Conservation (phyloP, 805 yeast species). For the Teunomyces barrocoloradensis region DNA sequence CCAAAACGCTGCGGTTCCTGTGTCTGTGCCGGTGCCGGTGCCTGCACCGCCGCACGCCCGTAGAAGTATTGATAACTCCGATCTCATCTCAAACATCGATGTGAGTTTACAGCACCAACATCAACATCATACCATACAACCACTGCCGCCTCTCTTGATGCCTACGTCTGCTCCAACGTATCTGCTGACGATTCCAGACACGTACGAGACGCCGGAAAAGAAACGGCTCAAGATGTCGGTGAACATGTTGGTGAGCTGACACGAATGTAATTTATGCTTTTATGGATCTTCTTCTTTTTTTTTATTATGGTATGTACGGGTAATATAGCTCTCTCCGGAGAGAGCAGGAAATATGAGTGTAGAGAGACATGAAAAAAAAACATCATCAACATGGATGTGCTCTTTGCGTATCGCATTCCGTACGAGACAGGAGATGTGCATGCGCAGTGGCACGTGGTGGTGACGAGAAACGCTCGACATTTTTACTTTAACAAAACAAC, state of each 20-base stretch:
- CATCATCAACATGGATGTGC: slow-evolving; percentile 8
- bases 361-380: background rate
- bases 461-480: slow-evolving; percentile 26
- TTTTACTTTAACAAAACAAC: slow-evolving; percentile 27
- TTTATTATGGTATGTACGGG: background rate
- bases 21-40: too few relatives aligned
- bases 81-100: slow-evolving; percentile 2
- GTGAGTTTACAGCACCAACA: background rate
- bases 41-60: slow-evolving; percentile 3
- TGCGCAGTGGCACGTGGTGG: slow-evolving; percentile 27
- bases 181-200: slow-evolving; percentile 5
- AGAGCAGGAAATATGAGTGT: background rate
- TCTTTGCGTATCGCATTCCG: slow-evolving; percentile 19
- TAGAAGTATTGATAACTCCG: slow-evolving; percentile 7
- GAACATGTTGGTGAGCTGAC: slow-evolving; percentile 39
- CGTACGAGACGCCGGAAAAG: slow-evolving; percentile 27
- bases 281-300: background rate
- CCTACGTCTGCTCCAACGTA: background rate
- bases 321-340: background rate
- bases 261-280: background rate
- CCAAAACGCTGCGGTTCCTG: background rate
- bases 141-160: background rate
- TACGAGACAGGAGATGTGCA: background rate
- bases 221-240: slow-evolving; percentile 40
- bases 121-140: background rate